phyloP scores from a whole-genome alignment of 1,284 basidiomycete genomes.

The Garcileccinum viscosum region DNA sequence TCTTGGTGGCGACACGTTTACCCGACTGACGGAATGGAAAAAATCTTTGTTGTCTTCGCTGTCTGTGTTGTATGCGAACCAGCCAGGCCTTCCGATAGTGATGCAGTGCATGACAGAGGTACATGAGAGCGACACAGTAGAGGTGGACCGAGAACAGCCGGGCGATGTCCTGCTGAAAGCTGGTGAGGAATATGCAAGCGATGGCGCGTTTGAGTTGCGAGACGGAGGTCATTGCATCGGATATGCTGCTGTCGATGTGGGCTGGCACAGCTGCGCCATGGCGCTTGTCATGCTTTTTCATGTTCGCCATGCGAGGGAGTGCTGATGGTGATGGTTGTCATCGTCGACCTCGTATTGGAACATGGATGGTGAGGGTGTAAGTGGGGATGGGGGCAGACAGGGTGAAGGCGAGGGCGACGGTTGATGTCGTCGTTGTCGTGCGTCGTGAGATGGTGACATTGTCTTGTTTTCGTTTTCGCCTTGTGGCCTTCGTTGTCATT shows the following conservation, averaged over 20 bases:
- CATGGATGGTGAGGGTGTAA: too few relatives aligned
- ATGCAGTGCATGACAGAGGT: conserved; percentile 71
- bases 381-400: too few relatives aligned
- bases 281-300: conserved; percentile 50
- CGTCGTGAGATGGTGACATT: too few relatives aligned
- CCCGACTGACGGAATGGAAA: conserved; percentile 72
- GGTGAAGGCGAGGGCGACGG: too few relatives aligned
- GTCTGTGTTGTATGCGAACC: conserved; percentile 69
- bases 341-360: too few relatives aligned
- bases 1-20: conserved; percentile 76
- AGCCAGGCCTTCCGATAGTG: conserved; percentile 63
- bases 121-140: conserved; percentile 63
- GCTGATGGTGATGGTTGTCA: too few relatives aligned
- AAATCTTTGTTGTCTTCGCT: conserved; percentile 74
- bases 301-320: too few relatives aligned
- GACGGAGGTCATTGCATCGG: conserved; percentile 59
- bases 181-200: conserved; percentile 63
- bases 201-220: conserved; percentile 69
- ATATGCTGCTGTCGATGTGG: conserved; percentile 57
- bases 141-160: conserved; percentile 73
- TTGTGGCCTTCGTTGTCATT: too few relatives aligned
- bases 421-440: too few relatives aligned
- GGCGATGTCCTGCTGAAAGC: conserved; percentile 73
- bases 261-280: conserved; percentile 39
- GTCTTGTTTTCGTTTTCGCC: too few relatives aligned